Evolutionary conservation across 108 stramenopile species (phyloP), one percentile per base, ranked within the genome.

Genomic region (Pseudonitzschia pungens): DNA sequence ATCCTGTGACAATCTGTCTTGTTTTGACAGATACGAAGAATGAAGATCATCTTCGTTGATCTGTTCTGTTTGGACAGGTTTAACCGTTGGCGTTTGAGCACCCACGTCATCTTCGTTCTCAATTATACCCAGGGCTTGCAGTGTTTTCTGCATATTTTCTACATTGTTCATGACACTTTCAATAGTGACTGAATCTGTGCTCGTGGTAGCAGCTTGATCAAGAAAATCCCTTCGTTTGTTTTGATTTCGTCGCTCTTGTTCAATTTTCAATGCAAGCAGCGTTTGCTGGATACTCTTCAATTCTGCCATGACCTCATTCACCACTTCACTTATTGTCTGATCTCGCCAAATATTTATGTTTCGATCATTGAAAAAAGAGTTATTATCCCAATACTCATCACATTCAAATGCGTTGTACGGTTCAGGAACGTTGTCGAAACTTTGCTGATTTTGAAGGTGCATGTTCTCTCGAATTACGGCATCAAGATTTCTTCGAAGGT

Each of bases 271-370:
- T 20, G 42, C 22, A 31, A 20, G 42, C 15, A 65, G 33, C 42
- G 40, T 44, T 44, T 41, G 32, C 18, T 65, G 64, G 20, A 65
- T 44, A 41, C 42, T 65, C 40, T 65, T 41, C 42, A 65, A 65
- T 24, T 65, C 64, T 8, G 16, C 42, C 64, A 65, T 43, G 15
- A 65, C 64, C 16, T 41, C 24, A 1, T 65, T 36, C 10, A 65
- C 31, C 24, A 42, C 42, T 16, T 8, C 2, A 22, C 40, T 41
- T 41, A 40, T 41, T 6, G 64, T 42, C 42, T 33, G 32, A 36
- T 58, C 15, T 21, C 27, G 26, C 28, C 57, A 8, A 22, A 58
- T 26, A 58, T 22, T 8, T 58, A 26, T 10, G 3, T 51, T n/a
- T 51, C 10, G 36, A 36, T 36, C 36, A 2, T 36, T 2, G 36